phyloP scores from a whole-genome alignment of 768 basidiomycete species.

The Trametes maxima region DNA sequence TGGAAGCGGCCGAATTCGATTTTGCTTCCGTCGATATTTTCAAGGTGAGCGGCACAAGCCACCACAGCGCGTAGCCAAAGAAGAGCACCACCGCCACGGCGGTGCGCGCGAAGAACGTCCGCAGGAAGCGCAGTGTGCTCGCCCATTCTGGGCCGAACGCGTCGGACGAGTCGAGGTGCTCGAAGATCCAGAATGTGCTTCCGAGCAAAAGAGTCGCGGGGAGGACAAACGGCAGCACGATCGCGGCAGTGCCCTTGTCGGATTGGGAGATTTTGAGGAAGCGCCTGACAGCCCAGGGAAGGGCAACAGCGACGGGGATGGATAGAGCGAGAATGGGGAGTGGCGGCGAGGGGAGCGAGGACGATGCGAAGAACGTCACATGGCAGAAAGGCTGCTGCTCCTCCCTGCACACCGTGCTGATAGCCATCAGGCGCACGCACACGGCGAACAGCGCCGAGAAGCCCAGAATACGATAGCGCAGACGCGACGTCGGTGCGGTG shows the following conservation, averaged over 20 bases:
- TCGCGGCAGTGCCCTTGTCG: conserved; percentile 68
- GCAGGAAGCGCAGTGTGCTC: conserved; percentile 46
- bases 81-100: conserved; percentile 54
- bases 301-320: conserved; percentile 52
- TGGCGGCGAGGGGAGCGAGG: conserved; percentile 68
- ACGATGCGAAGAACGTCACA: conserved; percentile 86
- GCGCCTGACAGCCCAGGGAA: conserved; percentile 59
- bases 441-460: conserved; percentile 68
- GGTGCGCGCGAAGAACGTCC: conserved; percentile 65
- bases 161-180: conserved; percentile 69
- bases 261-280: conserved; percentile 71
- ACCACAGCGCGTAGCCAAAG: conserved; percentile 69
- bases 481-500: conserved; percentile 63
- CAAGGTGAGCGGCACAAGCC: conserved; percentile 71
- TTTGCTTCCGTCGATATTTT: conserved; percentile 47
- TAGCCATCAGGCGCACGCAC: conserved; percentile 73
- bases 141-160: conserved; percentile 46
- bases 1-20: conserved; percentile 11
- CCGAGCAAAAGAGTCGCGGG: conserved; percentile 61
- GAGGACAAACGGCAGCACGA: conserved; percentile 63
- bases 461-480: conserved; percentile 75
- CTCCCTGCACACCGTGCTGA: conserved; percentile 90
- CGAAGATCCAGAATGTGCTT: conserved; percentile 75
- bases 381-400: conserved; percentile 91
- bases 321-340: conserved; percentile 57